phyloP scores from a whole-genome alignment of 1,284 basidiomycete genomes.

The Tilletia caries region DNA sequence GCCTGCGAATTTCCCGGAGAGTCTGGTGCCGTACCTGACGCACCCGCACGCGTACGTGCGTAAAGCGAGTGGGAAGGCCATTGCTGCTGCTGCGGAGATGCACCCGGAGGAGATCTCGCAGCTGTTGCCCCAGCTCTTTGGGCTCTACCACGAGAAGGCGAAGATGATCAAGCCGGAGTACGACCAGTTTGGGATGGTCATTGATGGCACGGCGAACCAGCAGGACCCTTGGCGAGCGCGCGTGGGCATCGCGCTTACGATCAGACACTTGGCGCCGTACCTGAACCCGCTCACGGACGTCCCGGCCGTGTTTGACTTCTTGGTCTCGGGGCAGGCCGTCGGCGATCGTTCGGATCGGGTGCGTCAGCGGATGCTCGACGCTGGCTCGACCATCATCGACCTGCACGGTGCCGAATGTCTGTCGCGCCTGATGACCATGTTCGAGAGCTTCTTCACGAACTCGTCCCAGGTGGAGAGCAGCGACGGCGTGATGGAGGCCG shows the following conservation, averaged over 20 bases:
- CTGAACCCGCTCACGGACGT: conserved; percentile 67
- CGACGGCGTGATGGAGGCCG: conserved; percentile 74
- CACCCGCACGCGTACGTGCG: conserved; percentile 81
- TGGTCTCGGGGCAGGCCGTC: conserved; percentile 78
- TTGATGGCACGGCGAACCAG: conserved; percentile 80
- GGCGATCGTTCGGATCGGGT: conserved; percentile 82
- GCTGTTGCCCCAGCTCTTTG: conserved; percentile 62
- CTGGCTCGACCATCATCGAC: conserved; percentile 79
- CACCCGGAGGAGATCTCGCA: conserved; percentile 68
- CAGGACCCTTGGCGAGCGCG: conserved; percentile 88
- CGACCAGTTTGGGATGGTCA: conserved; percentile 74
- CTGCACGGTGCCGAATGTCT: conserved; percentile 72
- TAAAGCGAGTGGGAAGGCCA: conserved; percentile 67
- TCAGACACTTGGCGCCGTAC: conserved; percentile 67
- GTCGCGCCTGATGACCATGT: conserved; percentile 73
- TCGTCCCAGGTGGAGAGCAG: conserved; percentile 26
- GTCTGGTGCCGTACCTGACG: conserved; percentile 69
- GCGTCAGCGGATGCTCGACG: conserved; percentile 78
- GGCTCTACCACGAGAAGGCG: conserved; percentile 80
- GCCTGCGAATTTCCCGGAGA: conserved; percentile 67
- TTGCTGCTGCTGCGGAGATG: conserved; percentile 73
- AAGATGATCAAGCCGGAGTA: conserved; percentile 67
- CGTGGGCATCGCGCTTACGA: conserved; percentile 70
- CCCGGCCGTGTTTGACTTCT: conserved; percentile 78
- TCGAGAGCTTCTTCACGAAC: conserved; percentile 73